phyloP scores from a whole-genome alignment of 139 green algal species.

The Yamagishiella unicocca region DNA sequence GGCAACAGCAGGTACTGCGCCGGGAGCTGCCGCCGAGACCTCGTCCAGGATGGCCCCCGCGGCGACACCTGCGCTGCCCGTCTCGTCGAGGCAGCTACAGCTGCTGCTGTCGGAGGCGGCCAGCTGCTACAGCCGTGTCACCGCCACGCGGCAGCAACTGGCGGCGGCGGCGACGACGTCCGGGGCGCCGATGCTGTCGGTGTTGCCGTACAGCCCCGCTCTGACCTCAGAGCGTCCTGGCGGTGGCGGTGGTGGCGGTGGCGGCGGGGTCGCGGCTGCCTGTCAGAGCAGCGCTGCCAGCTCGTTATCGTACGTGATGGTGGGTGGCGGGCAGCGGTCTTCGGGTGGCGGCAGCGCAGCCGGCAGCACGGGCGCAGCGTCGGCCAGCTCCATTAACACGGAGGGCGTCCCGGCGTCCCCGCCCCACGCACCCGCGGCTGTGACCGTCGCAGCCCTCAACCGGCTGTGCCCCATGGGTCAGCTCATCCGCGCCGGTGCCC shows the following conservation, averaged over 20 bases:
- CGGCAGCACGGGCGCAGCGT: not conserved
- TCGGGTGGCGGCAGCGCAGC: not conserved
- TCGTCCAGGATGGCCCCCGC: not conserved
- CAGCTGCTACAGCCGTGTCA: not conserved
- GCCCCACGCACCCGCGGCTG: not conserved
- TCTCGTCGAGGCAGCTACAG: not conserved
- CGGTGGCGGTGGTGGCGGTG: too few relatives aligned
- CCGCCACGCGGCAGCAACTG: not conserved
- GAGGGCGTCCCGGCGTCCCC: not conserved
- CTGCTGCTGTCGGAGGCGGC: not conserved
- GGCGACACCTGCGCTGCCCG: not conserved
- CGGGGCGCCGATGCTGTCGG: not conserved
- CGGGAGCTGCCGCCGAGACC: not conserved
- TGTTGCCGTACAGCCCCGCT: not conserved
- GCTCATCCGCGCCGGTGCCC: not conserved
- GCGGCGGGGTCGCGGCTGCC: not conserved
- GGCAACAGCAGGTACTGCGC: not conserved
- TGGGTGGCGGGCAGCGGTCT: not conserved
- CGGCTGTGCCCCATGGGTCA: conserved; percentile 40
- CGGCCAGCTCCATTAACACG: not conserved
- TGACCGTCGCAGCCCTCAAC: conserved; percentile 26
- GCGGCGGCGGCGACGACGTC: not conserved
- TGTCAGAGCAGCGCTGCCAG: not conserved
- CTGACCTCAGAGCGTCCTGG: not conserved
- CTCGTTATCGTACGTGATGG: conserved; percentile 20